Conservation (phyloP, 2,329 filamentous ascomycete genomes). For the Ceratocystis papillata region DNA sequence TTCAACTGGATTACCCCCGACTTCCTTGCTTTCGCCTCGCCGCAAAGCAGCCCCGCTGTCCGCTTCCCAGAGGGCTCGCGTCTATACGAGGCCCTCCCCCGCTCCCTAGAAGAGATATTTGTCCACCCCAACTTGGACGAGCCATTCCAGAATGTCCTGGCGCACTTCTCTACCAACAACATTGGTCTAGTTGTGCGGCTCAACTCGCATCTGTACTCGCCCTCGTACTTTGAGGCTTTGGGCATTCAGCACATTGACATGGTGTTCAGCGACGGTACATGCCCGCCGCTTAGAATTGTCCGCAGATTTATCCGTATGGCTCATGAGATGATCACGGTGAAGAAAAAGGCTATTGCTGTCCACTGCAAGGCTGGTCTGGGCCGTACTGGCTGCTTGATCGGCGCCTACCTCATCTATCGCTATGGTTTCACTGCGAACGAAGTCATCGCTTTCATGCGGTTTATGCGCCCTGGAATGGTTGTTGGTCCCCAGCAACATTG, state of each 20-base stretch:
- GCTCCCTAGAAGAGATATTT: slow-evolving; percentile 61
- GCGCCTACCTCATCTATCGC: slow-evolving; percentile 93
- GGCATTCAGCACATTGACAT: slow-evolving; percentile 96
- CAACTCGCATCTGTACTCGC: slow-evolving; percentile 91
- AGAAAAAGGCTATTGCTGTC: slow-evolving; percentile 87
- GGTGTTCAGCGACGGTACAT: slow-evolving; percentile 99
- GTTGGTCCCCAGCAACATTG: slow-evolving; percentile 98
- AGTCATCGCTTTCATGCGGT: slow-evolving; percentile 95
- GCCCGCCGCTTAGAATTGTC: slow-evolving; percentile 78
- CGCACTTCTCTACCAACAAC: slow-evolving; percentile 76
- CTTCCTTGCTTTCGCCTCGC: slow-evolving; percentile 93
- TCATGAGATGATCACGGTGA: slow-evolving; percentile 84
- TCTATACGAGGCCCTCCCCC: slow-evolving; percentile 62
- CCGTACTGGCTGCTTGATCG: slow-evolving; percentile 89
- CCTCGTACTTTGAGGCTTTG: slow-evolving; percentile 91
- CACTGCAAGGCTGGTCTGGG: slow-evolving; percentile 98
- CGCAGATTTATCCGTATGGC: slow-evolving; percentile 90
- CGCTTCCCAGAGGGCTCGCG: slow-evolving; percentile 64
- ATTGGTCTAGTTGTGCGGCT: slow-evolving; percentile 89
- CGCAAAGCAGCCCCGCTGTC: slow-evolving; percentile 67
- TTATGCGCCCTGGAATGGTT: slow-evolving; percentile 98
- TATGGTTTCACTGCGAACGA: slow-evolving; percentile 97
- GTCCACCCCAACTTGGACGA: slow-evolving; percentile 59
- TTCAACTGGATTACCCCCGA: slow-evolving; percentile 98
- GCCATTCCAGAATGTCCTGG: slow-evolving; percentile 92